Evolutionary conservation across 805 yeast genomes (phyloP), one percentile per base, ranked within the genome.

Genomic region (Metschnikowia lochheadii): DNA sequence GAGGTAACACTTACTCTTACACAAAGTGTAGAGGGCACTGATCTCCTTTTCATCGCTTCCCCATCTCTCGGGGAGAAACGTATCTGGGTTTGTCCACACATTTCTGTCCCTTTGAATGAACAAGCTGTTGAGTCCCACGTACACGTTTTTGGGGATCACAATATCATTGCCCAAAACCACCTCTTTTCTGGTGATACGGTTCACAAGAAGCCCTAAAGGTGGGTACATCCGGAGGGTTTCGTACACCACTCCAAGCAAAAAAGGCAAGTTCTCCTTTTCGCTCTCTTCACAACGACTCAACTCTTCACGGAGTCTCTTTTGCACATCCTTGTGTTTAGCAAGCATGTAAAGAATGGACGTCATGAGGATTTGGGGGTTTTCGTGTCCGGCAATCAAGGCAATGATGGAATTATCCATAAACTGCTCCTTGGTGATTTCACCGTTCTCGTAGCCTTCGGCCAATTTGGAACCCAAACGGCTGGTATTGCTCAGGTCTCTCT

Each of bases 321-420:
- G 82, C 6, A 69, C 49, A 0, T 54, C 44, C 1, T 63, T 64
- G 54, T 73, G 47, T 51, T 80, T 81, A 1, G 78, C 79, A 26
- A 81, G 56, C 13, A 78, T 54, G 50, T 73, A 81, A 1, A 81
- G 54, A 5, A 76, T 57, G 0, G 83, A 77, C 0, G 78, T 70
- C 52, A 81, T 56, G 10, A 81, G 62, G 21, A 82, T 58, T 52
- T 80, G 81, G 0, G 86, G 86, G 53, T 82, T 82, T 56, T 82
- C 86, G 61, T 82, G 86, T 0, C 85, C 86, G 0, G 86, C 86
- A 41, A 82, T 78, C 57, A 81, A 62, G 3, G 80, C 66, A 15
- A 82, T 81, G 7, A 80, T 75, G 15, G 79, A 68, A 60, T 82
- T 82, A 57, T 82, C 85, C 2, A 69, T 62, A 48, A 80, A 70